A percentile compares a stretch with the other conserved stretches of the same genome.
Conservation (phyloP, 2,329 filamentous ascomycete species). For the Hypoxylon sp. region DNA sequence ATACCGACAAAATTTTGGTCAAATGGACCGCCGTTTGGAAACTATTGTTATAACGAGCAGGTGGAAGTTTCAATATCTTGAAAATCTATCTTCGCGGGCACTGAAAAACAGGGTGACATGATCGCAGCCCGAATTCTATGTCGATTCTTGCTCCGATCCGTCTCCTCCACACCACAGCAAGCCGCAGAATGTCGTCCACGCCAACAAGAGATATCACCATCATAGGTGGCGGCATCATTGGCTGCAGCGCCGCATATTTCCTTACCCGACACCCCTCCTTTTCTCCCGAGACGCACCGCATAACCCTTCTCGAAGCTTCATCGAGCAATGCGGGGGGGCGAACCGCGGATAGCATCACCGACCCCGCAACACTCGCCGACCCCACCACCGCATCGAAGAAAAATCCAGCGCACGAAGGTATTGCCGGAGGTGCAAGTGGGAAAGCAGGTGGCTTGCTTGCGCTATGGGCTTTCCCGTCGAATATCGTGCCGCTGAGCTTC, state of each 20-base stretch:
- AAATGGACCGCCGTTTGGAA: no score
- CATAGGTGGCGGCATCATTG: constrained; percentile 79
- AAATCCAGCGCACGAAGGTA: constrained; percentile 56
- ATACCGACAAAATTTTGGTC: no score
- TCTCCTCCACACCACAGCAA: constrained; percentile 24
- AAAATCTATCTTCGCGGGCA: neutral
- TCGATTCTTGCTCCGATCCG: constrained; percentile 21
- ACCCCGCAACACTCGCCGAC: constrained; percentile 49
- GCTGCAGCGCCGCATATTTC: constrained; percentile 79
- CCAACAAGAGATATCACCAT: constrained; percentile 50
- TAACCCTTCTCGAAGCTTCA: constrained; percentile 79
- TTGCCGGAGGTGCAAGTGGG: constrained; percentile 80
- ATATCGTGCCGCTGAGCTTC: constrained; percentile 78
- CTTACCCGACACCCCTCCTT: constrained; percentile 77
- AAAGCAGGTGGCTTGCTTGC: constrained; percentile 82
- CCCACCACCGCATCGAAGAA: constrained; percentile 41
- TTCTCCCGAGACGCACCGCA: constrained; percentile 70
- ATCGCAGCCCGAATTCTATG: constrained; percentile 20
- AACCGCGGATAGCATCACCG: constrained; percentile 49
- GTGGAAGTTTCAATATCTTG: neutral
- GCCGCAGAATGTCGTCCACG: constrained; percentile 32
- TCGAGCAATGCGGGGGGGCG: constrained; percentile 55
- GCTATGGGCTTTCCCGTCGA: constrained; percentile 78
- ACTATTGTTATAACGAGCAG: neutral
- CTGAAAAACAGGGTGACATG: neutral